Base-by-base conservation (phyloP, 2,329 filamentous ascomycete genomes). In the Aspergillus terreus region DNA sequence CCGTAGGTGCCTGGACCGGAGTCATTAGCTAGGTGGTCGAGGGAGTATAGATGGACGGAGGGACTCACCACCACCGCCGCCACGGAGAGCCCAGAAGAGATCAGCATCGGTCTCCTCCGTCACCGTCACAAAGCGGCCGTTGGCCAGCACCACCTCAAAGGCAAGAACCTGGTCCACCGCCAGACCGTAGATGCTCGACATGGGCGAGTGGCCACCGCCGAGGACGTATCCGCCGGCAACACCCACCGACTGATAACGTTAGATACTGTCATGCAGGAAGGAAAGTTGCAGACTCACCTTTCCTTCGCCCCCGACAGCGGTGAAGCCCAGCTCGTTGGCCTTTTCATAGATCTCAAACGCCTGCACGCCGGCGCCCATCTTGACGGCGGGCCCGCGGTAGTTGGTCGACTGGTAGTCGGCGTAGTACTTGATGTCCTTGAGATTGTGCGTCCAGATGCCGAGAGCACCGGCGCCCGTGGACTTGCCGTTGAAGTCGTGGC, bases 141-240 rank as follows among this genome's bases (percentile, higher is more conserved):
- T 57, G 7, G 61, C 50, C 3, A 62, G 50, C 1, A 66, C 64
- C 21, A 65, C 58, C 25, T 65, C 61, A 4, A 64, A 49, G 4
- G 62, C 58, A 9, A 66, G 47, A 10, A 63, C 62, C 38, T 66
- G 62, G 25, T 66, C 64, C 7, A 60, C 62, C 14, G 3, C 79
- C 0, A 88, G 70, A 12, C 84, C 84, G 47, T 78, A 81, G 21
- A 65, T 67, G 2, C 77, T 78, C 40, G 71, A 76, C 4, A 86
- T 69, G 1, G 77, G 71, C 0, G 76, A 78, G 60, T 84, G 81
- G 1, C 84, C 83, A 12, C 82, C 83, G 4, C 82, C 82, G 57
- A 82, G 80, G 3, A 76, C 76, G 57, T 79, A 86, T 0, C 83
- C 83, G 27, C 83, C 83, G 0, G 79, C 77, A 10, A 82, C 60